Evolutionary conservation across 345 rosid species (phyloP).

Genomic region (Eutrema japonicum): DNA sequence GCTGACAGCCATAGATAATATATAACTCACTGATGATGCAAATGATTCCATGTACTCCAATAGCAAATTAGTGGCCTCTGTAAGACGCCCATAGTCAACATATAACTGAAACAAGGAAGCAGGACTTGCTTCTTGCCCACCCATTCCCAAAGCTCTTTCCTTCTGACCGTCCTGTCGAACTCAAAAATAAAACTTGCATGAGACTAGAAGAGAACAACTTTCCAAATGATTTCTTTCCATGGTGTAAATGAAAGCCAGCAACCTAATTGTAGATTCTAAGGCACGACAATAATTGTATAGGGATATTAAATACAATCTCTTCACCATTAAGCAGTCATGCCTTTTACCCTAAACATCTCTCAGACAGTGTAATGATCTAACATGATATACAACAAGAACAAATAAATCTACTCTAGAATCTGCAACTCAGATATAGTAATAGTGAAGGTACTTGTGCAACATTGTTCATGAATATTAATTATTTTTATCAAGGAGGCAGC

Average conservation of each 20-base stretch:
- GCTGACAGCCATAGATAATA: constrained; percentile 15
- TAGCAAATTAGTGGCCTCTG: constrained; percentile 82
- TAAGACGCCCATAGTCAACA: constrained; percentile 72
- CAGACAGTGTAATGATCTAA: constrained; percentile 11
- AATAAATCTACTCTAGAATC: constrained; percentile 7
- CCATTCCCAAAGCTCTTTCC: constrained; percentile 76
- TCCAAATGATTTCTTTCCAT: constrained; percentile 5
- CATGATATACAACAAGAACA: background rate
- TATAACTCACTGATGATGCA: constrained; percentile 70
- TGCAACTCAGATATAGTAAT: constrained; percentile 1
- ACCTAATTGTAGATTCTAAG: background rate
- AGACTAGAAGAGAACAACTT: constrained; percentile 31
- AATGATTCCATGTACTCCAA: constrained; percentile 71
- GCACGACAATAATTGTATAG: background rate
- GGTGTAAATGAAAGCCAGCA: constrained; percentile 10
- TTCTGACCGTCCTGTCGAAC: constrained; percentile 60
- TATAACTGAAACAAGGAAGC: constrained; percentile 80
- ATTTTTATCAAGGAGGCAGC: background rate
- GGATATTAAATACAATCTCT: constrained; percentile 6
- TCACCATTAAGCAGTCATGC: constrained; percentile 14
- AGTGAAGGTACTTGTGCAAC: constrained; percentile 16
- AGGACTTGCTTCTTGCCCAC: constrained; percentile 75
- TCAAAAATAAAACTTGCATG: constrained; percentile 9
- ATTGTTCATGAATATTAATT: background rate
- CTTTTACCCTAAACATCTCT: background rate